Evolutionary conservation across 352 stramenopile species (phyloP), one percentile per base, ranked within the genome.

Genomic region (Globisporangium spiculum): DNA sequence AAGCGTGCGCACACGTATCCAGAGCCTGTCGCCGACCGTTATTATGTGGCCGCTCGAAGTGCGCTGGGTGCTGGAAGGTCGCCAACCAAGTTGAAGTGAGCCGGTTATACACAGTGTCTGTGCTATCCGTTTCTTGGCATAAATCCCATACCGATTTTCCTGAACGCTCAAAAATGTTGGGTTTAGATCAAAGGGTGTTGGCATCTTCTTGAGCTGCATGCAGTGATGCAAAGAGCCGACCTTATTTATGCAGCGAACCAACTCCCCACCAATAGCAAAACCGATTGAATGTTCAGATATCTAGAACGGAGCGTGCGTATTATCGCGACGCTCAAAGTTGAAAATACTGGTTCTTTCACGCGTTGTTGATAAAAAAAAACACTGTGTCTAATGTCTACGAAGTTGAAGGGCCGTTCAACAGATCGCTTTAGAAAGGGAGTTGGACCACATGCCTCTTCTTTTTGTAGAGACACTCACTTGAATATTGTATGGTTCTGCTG

Each of bases 31-130:
- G 38, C 44, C 44, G 44, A 18, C 38, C 59, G 46, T 66, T 66
- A 26, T 66, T 66, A 18, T 54, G 52, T 38, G 60, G 16, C 44
- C 53, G 6, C 24, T 38, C 53, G 53, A 30, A 52, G 14, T 59
- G 53, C 4, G 24, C 14, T 59, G 26, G 10, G 24, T 57, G 44
- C 44, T 52, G 44, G 44, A 52, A 52, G 44, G 44, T 52, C 44
- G 44, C 44, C 44, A 52, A 20, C 44, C 44, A 52, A 52, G 44
- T 52, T 52, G 44, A 52, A 52, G 44, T 6, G 3, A 46, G 12
- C 16, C 38, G 14, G 38, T 18, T 46, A 46, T 46, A 46, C 38
- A 46, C 38, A 46, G 38, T 46, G 38, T 46, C 12, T 24, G 54
- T 4, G 34, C n/a, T 27, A 24, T 41, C 54, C 38, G 38, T 18